phyloP scores from a whole-genome alignment of 768 basidiomycete species.

The Podaxis rugospora region DNA sequence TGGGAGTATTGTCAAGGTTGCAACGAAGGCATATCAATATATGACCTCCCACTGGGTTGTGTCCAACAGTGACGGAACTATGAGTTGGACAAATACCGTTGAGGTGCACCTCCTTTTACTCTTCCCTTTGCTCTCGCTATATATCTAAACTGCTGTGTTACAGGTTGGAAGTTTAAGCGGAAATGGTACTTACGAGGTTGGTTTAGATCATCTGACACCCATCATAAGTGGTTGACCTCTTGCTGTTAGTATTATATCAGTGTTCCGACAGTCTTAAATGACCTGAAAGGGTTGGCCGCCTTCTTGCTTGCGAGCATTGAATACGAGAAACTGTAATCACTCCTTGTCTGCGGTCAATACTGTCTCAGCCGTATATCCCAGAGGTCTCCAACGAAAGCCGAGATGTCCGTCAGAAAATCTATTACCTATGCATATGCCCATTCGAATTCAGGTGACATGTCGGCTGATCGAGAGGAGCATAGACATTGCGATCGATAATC shows the following conservation, averaged over 20 bases:
- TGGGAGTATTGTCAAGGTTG: conserved; percentile 32
- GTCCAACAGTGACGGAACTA: conserved; percentile 35
- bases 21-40: conserved; percentile 38
- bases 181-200: conserved; percentile 33
- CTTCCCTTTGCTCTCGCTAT: not conserved
- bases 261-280: conserved; percentile 33
- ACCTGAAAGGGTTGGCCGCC: conserved; percentile 41
- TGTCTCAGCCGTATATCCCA: no score
- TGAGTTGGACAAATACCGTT: conserved; percentile 44
- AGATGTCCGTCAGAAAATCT: not conserved
- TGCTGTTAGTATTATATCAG: conserved; percentile 38
- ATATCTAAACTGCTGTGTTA: not conserved
- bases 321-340: conserved; percentile 22
- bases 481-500: not conserved
- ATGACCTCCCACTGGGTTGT: conserved; percentile 36
- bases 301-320: conserved; percentile 44
- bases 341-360: not conserved
- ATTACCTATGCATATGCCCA: not conserved
- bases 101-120: conserved; percentile 21
- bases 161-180: conserved; percentile 38
- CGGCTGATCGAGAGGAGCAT: not conserved
- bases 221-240: not conserved
- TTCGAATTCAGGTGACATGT: no score
- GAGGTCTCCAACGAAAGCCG: not conserved
- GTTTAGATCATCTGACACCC: not conserved